phyloP scores from a whole-genome alignment of 208 protist species.

The Wallacemonas sp. region DNA sequence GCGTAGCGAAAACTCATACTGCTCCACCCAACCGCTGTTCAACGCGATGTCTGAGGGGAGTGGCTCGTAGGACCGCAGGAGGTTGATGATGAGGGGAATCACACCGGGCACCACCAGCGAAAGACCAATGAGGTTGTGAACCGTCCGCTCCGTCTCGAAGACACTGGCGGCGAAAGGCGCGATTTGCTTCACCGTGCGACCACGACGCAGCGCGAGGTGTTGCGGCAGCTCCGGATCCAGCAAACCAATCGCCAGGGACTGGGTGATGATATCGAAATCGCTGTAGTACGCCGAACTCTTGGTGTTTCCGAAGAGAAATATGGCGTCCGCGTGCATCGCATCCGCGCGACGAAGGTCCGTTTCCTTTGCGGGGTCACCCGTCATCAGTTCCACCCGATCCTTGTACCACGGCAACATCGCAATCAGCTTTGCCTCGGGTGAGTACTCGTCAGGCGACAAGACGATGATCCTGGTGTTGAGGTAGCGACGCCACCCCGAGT shows the following conservation, averaged over 20 bases:
- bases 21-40: conserved; percentile 62
- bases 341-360: conserved; percentile 56
- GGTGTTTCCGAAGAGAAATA: conserved; percentile 81
- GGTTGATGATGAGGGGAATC: conserved; percentile 76
- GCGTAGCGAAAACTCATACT: conserved; percentile 82
- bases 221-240: conserved; percentile 73
- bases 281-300: conserved; percentile 71
- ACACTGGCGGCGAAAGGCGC: conserved; percentile 59
- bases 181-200: conserved; percentile 54
- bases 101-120: conserved; percentile 69
- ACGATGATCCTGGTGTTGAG: conserved; percentile 68
- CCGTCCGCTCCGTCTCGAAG: conserved; percentile 65
- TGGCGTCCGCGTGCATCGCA: conserved; percentile 64
- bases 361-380: conserved; percentile 52
- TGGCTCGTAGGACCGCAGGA: conserved; percentile 80
- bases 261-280: conserved; percentile 66
- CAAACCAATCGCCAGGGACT: conserved; percentile 60
- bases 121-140: conserved; percentile 72
- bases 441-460: conserved; percentile 56
- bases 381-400: conserved; percentile 67
- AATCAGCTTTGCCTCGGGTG: conserved; percentile 47
- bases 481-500: conserved; percentile 78
- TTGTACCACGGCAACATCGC: conserved; percentile 75
- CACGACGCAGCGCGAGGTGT: conserved; percentile 70
- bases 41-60: conserved; percentile 44